Base-by-base conservation (phyloP, 106 monocot species). In the Vanilla planifolia region DNA sequence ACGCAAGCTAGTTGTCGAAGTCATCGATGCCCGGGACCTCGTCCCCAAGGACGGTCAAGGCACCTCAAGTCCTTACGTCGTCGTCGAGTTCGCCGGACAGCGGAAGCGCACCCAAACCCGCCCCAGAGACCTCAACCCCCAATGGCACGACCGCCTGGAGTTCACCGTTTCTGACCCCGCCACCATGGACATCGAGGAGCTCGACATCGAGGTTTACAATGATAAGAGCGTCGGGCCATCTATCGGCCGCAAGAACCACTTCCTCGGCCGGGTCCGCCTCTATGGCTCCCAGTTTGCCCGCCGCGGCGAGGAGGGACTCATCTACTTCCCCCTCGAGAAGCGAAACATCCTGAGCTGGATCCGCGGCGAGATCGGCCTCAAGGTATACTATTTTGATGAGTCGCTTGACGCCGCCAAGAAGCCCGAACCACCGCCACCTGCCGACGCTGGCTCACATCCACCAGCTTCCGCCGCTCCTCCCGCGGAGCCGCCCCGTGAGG, bases 301-400 rank as follows among this genome's bases (percentile, higher is more conserved):
- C 43, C 71, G 55, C 3, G 96, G 96, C 2, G 81, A 91, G 52
- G 91, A 91, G 61, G 96, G 78, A 15, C 73, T 98, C 14, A 74
- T 98, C 52, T 98, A 98, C 45, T 98, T 79, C 63, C 96, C 96
- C 1, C 66, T 98, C 2, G 96, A 98, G 79, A 91, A 85, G 73
- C 77, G 75, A 48, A 77, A 55, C 59, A 26, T 98, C 33, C 69
- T 98, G 13, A 91, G 81, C 66, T 91, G 91, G 96, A 67, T 98
- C 37, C 75, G 79, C 36, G 96, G 96, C 48, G 96, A 98, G 68
- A 81, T 98, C 44, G 96, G 96, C 1, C 69, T 98, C 22, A 91
- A 82, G 78, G 79, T 91, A 13, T 91, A 85, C 48, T 96, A 96
- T 66, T 73, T 75, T 59, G 67, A 71, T 19, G 46, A 19, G 3